phyloP scores from a whole-genome alignment of 1,139 yeast genomes.

The Geotrichum histeridarum region DNA sequence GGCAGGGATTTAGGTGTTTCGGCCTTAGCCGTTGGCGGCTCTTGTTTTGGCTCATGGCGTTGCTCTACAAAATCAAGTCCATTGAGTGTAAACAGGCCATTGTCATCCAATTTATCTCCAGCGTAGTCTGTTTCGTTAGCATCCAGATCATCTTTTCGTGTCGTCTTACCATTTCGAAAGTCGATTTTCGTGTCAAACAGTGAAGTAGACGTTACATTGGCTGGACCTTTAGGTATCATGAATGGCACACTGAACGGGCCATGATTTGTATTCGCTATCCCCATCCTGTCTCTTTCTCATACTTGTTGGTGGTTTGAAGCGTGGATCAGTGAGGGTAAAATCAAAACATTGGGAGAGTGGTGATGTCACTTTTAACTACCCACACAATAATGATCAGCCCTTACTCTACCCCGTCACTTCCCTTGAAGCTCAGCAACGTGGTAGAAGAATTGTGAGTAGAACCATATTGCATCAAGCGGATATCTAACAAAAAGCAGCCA shows the following conservation, averaged over 20 bases:
- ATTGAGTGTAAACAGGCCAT: neutral
- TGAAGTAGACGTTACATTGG: neutral
- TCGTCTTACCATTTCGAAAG: neutral
- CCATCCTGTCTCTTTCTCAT: neutral
- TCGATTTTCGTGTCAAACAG: conserved; percentile 2
- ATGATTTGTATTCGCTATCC: conserved; percentile 5
- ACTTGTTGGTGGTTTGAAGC: neutral
- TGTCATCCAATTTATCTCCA: neutral
- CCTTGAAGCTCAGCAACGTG: conserved; percentile 9
- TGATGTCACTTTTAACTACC: neutral
- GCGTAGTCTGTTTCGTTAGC: neutral
- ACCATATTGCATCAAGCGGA: neutral
- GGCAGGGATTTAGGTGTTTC: neutral
- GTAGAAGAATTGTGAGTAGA: conserved; percentile 15
- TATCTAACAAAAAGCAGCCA: conserved; percentile 7
- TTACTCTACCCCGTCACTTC: neutral
- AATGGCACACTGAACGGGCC: conserved; percentile 15
- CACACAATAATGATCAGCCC: neutral
- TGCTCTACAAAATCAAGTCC: neutral
- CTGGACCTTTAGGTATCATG: neutral
- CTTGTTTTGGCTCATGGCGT: neutral
- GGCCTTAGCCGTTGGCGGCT: neutral
- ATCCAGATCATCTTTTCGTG: neutral
- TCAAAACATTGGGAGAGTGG: neutral
- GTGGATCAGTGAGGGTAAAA: neutral